Evolutionary conservation across 345 rosid species (phyloP).

Genomic region (Salix exigua): DNA sequence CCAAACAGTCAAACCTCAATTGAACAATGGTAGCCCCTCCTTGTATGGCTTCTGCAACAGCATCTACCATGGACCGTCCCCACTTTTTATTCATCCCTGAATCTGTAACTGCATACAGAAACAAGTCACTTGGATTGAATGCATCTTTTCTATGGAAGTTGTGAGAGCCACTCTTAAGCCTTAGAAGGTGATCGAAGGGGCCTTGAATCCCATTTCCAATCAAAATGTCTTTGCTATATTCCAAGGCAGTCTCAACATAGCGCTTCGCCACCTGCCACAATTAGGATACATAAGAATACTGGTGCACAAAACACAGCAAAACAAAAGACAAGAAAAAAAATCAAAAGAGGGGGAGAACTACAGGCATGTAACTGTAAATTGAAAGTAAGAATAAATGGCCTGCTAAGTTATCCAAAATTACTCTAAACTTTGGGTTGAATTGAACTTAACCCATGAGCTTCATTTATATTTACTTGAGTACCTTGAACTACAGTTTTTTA

Average conservation of each 20-base stretch:
- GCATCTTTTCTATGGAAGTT: slow-evolving; percentile 23
- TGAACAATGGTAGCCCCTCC: slow-evolving; percentile 94
- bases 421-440: no score
- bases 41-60: slow-evolving; percentile 69
- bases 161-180: slow-evolving; percentile 45
- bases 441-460: no score
- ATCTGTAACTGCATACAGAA: slow-evolving; percentile 89
- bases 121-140: slow-evolving; percentile 61
- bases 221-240: slow-evolving; percentile 70
- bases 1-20: slow-evolving; percentile 47
- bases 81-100: slow-evolving; percentile 75
- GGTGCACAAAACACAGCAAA: neutral
- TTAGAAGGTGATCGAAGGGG: slow-evolving; percentile 79
- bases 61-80: slow-evolving; percentile 59
- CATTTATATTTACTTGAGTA: no score
- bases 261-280: slow-evolving; percentile 68
- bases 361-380: neutral
- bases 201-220: slow-evolving; percentile 91
- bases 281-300: neutral
- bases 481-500: no score
- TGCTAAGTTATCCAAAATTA: no score
- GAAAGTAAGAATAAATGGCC: neutral
- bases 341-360: neutral
- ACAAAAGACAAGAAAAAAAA: neutral
- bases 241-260: slow-evolving; percentile 53